Conservation (phyloP, 2,329 filamentous ascomycete species). For the Colletotrichum limetticola region DNA sequence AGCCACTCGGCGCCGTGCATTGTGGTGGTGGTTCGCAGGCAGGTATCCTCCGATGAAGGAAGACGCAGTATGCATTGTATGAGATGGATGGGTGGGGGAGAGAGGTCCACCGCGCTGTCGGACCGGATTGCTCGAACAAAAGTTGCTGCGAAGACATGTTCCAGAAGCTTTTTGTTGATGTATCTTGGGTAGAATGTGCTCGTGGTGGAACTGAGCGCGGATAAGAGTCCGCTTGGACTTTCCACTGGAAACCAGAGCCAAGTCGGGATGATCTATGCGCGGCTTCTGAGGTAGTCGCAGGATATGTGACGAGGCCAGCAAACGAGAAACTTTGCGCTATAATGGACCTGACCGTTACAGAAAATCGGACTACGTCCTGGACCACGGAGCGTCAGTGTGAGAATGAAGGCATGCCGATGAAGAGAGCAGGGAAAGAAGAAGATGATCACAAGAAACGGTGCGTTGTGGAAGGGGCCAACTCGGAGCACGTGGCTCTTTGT, state of each 20-base stretch:
- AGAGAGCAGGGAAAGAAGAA: not conserved
- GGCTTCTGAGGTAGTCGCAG: not conserved
- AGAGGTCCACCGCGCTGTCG: not conserved
- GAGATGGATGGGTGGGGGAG: not conserved
- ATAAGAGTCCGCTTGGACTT: conserved; percentile 7
- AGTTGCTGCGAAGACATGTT: not conserved
- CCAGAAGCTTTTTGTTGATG: conserved; percentile 8
- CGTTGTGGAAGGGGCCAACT: not conserved
- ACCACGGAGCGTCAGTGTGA: not conserved
- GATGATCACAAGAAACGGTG: not conserved
- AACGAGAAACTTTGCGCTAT: not conserved
- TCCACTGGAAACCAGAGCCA: not conserved
- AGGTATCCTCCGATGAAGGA: not conserved
- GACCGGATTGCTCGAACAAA: too few relatives aligned
- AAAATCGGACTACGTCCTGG: not conserved
- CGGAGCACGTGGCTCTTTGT: not conserved
- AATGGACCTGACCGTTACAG: not conserved
- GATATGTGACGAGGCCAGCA: not conserved
- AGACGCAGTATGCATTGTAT: not conserved
- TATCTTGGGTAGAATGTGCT: not conserved
- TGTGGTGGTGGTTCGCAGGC: not conserved
- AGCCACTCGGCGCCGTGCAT: conserved; percentile 21
- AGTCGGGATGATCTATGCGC: conserved; percentile 7
- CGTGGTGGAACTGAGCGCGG: not conserved
- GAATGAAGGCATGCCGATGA: not conserved